These are phyloP conservation scores for Candida coquimbonensis DNA, from an alignment of 805 yeast genomes.

Conservation along the genomic window DNA sequence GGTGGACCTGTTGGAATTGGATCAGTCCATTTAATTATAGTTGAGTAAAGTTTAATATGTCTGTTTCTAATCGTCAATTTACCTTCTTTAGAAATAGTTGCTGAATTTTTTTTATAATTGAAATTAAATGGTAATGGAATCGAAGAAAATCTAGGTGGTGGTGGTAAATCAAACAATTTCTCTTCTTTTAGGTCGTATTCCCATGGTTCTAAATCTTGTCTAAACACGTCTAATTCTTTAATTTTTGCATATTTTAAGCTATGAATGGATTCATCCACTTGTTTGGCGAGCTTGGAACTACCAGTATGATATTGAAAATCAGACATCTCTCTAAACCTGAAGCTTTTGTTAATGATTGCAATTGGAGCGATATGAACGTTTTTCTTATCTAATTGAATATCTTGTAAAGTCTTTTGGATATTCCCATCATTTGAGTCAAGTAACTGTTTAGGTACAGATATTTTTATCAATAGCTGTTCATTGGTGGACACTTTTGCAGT, in stretches of 20 bases:
- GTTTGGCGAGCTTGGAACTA: constrained; percentile 42
- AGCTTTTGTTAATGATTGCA: constrained; percentile 60
- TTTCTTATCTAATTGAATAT: constrained; percentile 26
- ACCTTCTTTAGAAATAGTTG: constrained; percentile 39
- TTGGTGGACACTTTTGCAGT: constrained; percentile 43
- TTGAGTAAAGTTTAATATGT: constrained; percentile 46
- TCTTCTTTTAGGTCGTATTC: constrained; percentile 15
- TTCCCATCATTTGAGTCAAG: constrained; percentile 35
- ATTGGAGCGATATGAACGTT: constrained; percentile 47
- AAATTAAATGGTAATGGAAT: constrained; percentile 73
- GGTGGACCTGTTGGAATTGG: constrained; percentile 44
- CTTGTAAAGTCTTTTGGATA: constrained; percentile 35
- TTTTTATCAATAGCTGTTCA: constrained; percentile 53
- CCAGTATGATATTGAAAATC: constrained; percentile 76
- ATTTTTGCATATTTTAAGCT: constrained; percentile 36
- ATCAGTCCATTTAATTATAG: constrained; percentile 43
- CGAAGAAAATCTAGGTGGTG: constrained; percentile 80
- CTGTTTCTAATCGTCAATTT: constrained; percentile 38
- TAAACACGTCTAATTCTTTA: constrained; percentile 27
- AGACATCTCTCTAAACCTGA: constrained; percentile 76
- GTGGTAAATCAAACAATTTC: constrained; percentile 52
- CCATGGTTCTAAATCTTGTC: constrained; percentile 31
- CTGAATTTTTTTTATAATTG: constrained; percentile 68
- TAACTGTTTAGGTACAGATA: constrained; percentile 51
- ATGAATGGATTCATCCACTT: constrained; percentile 33